These are phyloP conservation scores for Candida sanyiensis DNA, from an alignment of 805 yeast species.

Conservation along the genomic window DNA sequence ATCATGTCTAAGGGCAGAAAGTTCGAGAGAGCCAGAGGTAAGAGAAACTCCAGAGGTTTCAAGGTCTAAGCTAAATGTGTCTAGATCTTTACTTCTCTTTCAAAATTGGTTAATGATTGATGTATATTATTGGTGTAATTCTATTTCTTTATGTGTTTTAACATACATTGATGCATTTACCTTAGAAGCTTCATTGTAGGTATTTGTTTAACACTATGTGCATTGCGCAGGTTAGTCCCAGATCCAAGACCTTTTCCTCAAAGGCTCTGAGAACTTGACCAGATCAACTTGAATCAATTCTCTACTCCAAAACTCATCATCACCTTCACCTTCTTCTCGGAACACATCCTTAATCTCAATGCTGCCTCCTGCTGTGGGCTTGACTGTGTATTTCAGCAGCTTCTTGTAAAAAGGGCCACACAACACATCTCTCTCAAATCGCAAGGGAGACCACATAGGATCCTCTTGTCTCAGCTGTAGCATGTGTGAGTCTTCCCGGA, in stretches of 20 bases:
- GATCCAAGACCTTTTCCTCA: constrained; percentile 6
- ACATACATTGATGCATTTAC: constrained; percentile 18
- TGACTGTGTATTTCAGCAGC: constrained; percentile 6
- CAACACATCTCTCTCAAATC: constrained; percentile 10
- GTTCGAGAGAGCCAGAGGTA: constrained; percentile 99
- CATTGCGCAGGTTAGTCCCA: too few species aligned
- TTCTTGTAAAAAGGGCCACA: constrained; percentile 17
- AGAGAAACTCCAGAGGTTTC: constrained; percentile 99
- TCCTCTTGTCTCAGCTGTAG: neutral
- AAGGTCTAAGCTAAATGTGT: constrained; percentile 69
- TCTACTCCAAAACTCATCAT: constrained; percentile 19
- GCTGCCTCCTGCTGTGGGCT: neutral
- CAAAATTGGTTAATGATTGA: constrained; percentile 14
- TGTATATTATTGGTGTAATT: constrained; percentile 17
- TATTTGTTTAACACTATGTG: neutral
- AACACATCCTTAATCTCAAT: neutral
- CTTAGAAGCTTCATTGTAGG: constrained; percentile 4
- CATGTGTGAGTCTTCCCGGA: constrained; percentile 16
- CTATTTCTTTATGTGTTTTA: constrained; percentile 15
- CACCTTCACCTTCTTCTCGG: constrained; percentile 4
- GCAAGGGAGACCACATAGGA: neutral
- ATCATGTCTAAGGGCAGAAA: constrained; percentile 96
- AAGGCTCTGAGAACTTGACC: constrained; percentile 1
- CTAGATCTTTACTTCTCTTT: constrained; percentile 6
- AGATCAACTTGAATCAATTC: constrained; percentile 13